phyloP scores from a whole-genome alignment of 2,329 filamentous ascomycete genomes.

The Metarhizium anisopliae region DNA sequence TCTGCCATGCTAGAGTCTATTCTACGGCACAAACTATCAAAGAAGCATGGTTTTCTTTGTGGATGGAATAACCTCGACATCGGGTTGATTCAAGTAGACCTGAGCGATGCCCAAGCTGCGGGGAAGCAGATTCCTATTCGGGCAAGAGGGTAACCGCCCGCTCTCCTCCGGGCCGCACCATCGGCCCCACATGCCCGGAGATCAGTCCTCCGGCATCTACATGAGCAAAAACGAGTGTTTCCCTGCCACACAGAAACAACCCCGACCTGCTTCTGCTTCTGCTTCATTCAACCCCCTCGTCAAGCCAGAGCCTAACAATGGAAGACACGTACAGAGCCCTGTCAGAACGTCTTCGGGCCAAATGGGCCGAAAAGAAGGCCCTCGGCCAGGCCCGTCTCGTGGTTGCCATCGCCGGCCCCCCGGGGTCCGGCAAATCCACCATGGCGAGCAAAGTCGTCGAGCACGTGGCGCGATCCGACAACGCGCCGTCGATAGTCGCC shows the following conservation, averaged over 20 bases:
- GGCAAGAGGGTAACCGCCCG: constrained; percentile 7
- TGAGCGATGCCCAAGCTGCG: neutral
- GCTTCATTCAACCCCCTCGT: too few relatives aligned
- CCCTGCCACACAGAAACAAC: too few relatives aligned
- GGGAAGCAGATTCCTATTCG: neutral
- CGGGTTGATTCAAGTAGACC: too few relatives aligned
- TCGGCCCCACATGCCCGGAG: constrained; percentile 3
- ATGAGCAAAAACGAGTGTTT: neutral
- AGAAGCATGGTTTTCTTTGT: too few relatives aligned
- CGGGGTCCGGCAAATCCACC: constrained; percentile 14
- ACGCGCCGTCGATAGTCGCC: constrained; percentile 12
- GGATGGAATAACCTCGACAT: too few relatives aligned
- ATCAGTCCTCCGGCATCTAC: neutral
- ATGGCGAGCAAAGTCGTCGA: constrained; percentile 12
- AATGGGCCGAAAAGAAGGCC: constrained; percentile 13
- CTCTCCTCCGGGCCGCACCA: neutral
- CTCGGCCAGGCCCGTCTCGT: constrained; percentile 9
- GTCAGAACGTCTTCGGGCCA: constrained; percentile 10
- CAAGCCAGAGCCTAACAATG: constrained; percentile 4
- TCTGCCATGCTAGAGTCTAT: neutral
- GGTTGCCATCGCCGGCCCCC: constrained; percentile 12
- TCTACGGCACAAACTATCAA: neutral
- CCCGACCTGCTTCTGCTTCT: too few relatives aligned
- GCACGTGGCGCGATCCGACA: constrained; percentile 6
- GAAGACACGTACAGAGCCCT: constrained; percentile 16